Conservation (phyloP, 768 basidiomycete genomes). For the Suillus plorans region DNA sequence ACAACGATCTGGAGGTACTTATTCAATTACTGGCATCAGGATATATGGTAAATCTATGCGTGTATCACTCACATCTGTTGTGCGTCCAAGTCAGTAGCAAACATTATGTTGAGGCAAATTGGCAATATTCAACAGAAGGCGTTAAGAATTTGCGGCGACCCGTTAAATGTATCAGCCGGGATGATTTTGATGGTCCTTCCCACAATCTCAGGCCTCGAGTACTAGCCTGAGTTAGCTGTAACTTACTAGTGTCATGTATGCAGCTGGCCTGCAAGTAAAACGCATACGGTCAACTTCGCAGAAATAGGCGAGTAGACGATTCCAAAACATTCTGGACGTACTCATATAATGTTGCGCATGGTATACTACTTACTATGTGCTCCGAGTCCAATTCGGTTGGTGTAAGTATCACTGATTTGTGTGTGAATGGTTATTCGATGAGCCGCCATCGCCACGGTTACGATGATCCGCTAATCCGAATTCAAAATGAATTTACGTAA, state of each 20-base stretch:
- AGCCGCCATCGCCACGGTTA: not conserved
- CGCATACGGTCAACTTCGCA: not conserved
- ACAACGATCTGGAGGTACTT: not conserved
- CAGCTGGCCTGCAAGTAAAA: not conserved
- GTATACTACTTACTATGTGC: not conserved
- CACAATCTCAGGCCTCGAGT: too few species aligned
- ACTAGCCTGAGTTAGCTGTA: too few species aligned
- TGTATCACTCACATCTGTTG: not conserved
- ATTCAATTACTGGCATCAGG: not conserved
- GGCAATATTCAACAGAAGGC: not conserved
- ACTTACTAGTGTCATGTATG: not conserved
- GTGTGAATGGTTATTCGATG: not conserved
- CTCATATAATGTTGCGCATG: not conserved
- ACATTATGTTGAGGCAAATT: not conserved
- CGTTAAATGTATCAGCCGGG: not conserved
- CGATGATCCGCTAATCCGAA: too few species aligned
- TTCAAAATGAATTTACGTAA: not conserved
- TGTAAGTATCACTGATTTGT: not conserved
- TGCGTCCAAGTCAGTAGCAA: not conserved
- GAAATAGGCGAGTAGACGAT: not conserved
- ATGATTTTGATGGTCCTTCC: not conserved
- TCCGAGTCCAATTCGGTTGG: not conserved
- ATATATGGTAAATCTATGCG: not conserved
- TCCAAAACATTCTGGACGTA: not conserved
- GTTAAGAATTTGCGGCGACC: not conserved